Percentiles rank a stretch among this genome's conserved stretches.
phyloP scores from a whole-genome alignment of 2,329 filamentous ascomycete species.

The Apiospora phragmitis region DNA sequence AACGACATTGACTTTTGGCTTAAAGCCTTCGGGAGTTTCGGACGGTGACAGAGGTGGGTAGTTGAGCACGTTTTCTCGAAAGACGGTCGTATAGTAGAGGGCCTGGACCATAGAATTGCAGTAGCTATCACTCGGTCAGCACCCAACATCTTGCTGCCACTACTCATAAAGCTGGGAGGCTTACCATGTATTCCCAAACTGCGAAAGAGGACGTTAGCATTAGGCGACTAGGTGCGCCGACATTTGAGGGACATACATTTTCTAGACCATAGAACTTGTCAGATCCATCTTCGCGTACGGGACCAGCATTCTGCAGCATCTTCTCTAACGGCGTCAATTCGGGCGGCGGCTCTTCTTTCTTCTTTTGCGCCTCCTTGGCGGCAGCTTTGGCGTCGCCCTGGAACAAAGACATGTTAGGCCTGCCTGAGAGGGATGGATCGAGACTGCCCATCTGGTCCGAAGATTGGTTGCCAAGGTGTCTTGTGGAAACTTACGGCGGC shows the following conservation, averaged over 20 bases:
- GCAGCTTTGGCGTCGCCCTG: conserved; percentile 46
- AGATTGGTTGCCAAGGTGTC: not conserved
- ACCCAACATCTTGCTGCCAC: not conserved
- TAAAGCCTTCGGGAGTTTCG: conserved; percentile 64
- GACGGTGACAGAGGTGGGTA: conserved; percentile 76
- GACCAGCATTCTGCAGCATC: conserved; percentile 79
- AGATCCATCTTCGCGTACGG: conserved; percentile 81
- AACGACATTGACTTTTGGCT: conserved; percentile 59
- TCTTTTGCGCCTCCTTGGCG: conserved; percentile 49
- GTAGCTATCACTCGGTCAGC: conserved; percentile 62
- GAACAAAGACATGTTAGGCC: conserved; percentile 26
- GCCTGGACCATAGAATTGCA: conserved; percentile 98
- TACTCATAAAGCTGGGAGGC: not conserved
- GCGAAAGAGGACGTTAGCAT: conserved; percentile 17
- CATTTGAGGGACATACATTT: conserved; percentile 66
- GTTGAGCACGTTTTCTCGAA: conserved; percentile 90
- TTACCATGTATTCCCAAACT: conserved; percentile 99
- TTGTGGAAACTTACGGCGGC: conserved; percentile 12
- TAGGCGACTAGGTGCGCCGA: conserved; percentile 14
- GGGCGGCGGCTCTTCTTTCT: conserved; percentile 58
- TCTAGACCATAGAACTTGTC: conserved; percentile 99
- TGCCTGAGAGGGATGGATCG: not conserved
- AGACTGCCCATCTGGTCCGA: not conserved
- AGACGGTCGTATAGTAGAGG: conserved; percentile 91
- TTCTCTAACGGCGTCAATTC: conserved; percentile 66